Base-by-base conservation (phyloP, 441 rosid species). In the Eutrema salsugineum region DNA sequence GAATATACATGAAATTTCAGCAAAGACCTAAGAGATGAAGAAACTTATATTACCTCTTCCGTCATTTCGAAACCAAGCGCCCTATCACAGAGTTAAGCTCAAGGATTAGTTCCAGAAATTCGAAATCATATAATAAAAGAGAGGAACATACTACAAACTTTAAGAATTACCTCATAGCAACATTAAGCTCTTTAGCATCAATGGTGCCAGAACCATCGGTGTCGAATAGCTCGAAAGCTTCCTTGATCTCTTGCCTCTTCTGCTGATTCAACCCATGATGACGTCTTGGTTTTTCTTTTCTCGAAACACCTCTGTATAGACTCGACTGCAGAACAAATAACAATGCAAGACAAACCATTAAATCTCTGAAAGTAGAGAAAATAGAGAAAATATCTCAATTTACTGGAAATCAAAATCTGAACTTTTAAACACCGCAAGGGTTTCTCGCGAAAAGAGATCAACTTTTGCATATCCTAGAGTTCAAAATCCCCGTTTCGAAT, bases 21-120 rank as follows among this genome's bases (percentile, higher is more conserved):
- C 27, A 24, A 24, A 24, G 3, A 24, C 3, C 27, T 30, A 30
- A 6, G 8, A 24, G 4, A 24, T 24, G 3, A 24, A 24, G 27
- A 24, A 30, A 30, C 33, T 1, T 30, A 30, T 35, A 42, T 17
- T 19, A 56, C 98, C 97, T 95, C 90, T 75, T 88, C 91, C 0
- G 88, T 90, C 93, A 90, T 88, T 83, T 94, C 98, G 2, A 94
- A 94, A 50, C 99, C 99, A 62, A 95, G 99, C 48, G 99, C 96
- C 96, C 99, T 92, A 86, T 56, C 58, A 75, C 14, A 73, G 44
- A 73, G 17, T 57, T 40, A 49, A 14, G 1, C 8, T 68, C 43
- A 51, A 46, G 10, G 20, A 24, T 59, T 11, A 46, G 14, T 32
- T 8, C n/a, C 46, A 32, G n/a, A n/a, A n/a, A n/a, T n/a, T n/a